Conservation (phyloP, 257 asterid species). For the Solanum pimpinellifolium region DNA sequence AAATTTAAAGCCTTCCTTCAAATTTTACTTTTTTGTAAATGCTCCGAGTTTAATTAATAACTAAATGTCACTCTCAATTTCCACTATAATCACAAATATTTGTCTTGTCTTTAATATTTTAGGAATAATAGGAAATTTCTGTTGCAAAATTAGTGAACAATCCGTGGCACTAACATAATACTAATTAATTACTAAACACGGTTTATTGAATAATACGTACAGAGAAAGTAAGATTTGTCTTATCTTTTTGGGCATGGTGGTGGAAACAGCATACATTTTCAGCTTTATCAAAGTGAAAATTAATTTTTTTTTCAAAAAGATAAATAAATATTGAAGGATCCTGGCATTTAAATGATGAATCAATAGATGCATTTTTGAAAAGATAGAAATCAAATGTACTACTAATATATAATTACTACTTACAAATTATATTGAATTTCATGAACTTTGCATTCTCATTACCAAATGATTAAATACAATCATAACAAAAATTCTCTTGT, state of each 20-base stretch:
- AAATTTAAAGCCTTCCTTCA: background rate
- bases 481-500: background rate
- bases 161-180: background rate
- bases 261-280: background rate
- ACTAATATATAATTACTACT: background rate
- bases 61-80: background rate
- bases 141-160: background rate
- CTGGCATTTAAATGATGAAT: conserved; percentile 4
- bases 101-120: background rate
- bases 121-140: background rate
- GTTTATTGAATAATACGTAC: background rate
- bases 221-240: background rate
- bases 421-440: background rate
- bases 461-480: conserved; percentile 11
- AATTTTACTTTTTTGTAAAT: background rate
- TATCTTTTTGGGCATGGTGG: conserved; percentile 5
- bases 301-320: background rate
- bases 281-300: background rate
- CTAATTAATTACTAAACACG: background rate
- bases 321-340: background rate
- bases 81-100: background rate
- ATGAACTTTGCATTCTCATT: conserved; percentile 3
- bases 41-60: background rate
- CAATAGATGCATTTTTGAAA: background rate
- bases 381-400: conserved; percentile 6